Percentiles rank a stretch among this genome's conserved stretches.
Evolutionary conservation across 2,329 filamentous ascomycete genomes (phyloP).

Genomic region (Mollisiaceae sp.): DNA sequence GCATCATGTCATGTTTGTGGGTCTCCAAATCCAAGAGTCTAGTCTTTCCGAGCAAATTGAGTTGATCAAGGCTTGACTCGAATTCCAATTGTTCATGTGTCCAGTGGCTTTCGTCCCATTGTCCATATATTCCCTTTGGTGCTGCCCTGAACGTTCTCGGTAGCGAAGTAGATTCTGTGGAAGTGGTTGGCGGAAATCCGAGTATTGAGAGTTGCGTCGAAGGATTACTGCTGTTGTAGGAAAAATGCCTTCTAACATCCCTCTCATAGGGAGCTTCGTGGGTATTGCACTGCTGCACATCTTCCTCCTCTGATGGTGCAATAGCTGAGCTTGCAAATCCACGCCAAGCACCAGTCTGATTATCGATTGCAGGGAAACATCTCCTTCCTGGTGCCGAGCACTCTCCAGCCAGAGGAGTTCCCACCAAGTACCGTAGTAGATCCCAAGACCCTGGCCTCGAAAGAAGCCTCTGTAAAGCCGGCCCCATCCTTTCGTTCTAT

Average conservation of each 20-base stretch:
- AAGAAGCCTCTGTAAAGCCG: constrained; percentile 40
- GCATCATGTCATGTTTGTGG: constrained; percentile 40
- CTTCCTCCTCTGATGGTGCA: neutral
- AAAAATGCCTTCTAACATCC: neutral
- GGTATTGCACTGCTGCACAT: neutral
- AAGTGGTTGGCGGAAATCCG: neutral
- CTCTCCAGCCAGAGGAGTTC: constrained; percentile 4
- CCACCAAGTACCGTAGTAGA: constrained; percentile 34
- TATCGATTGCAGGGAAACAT: neutral
- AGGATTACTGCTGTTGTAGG: neutral
- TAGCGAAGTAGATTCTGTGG: neutral
- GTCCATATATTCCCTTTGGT: neutral
- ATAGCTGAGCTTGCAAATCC: neutral
- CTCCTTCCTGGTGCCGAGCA: neutral
- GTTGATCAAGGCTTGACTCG: constrained; percentile 39
- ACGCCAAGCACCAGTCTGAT: neutral
- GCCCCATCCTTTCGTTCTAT: constrained; percentile 34
- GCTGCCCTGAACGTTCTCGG: neutral
- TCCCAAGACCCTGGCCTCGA: constrained; percentile 39
- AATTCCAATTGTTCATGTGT: constrained; percentile 36
- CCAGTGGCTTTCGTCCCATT: constrained; percentile 29
- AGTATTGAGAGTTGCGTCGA: neutral
- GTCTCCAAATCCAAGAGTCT: constrained; percentile 42
- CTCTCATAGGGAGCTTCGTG: neutral
- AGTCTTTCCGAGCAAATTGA: constrained; percentile 5